phyloP scores from a whole-genome alignment of 148 eudicot genomes.

The Camellia japonica region DNA sequence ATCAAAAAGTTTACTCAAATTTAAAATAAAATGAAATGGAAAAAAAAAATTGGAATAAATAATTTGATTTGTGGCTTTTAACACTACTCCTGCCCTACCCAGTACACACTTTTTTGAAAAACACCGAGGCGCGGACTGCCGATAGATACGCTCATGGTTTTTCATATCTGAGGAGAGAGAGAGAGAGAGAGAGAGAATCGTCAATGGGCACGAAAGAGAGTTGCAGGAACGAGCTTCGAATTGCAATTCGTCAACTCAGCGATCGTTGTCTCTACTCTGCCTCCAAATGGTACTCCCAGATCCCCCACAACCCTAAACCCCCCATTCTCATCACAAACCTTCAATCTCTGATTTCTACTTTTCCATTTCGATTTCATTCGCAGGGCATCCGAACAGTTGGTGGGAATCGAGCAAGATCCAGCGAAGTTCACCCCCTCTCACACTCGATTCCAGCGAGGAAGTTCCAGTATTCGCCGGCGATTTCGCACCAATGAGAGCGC shows the following conservation, averaged over 20 bases:
- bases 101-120: not conserved
- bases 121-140: not conserved
- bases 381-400: conserved; percentile 95
- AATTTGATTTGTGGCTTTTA: too few relatives aligned
- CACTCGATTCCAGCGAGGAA: conserved; percentile 90
- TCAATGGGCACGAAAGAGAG: conserved; percentile 69
- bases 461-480: conserved; percentile 83
- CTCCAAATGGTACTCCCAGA: conserved; percentile 65
- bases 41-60: too few relatives aligned
- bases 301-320: conserved; percentile 12
- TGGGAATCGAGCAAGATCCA: conserved; percentile 96
- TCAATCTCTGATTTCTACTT: not conserved
- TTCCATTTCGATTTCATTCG: conserved; percentile 5
- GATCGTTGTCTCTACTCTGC: conserved; percentile 92
- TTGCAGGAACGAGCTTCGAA: conserved; percentile 84
- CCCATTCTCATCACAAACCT: not conserved
- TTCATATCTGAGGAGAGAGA: not conserved
- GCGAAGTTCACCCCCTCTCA: conserved; percentile 82
- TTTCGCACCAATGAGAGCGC: conserved; percentile 55
- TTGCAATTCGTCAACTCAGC: conserved; percentile 82
- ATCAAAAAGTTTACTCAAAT: too few relatives aligned
- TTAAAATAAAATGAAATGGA: too few relatives aligned
- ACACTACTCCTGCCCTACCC: too few relatives aligned
- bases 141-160: not conserved
- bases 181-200: conserved; percentile 19